Percentiles rank a stretch among this genome's conserved stretches.
Evolutionary conservation across 208 protist genomes (phyloP).

Genomic region (Acanthamoeba sp.): DNA sequence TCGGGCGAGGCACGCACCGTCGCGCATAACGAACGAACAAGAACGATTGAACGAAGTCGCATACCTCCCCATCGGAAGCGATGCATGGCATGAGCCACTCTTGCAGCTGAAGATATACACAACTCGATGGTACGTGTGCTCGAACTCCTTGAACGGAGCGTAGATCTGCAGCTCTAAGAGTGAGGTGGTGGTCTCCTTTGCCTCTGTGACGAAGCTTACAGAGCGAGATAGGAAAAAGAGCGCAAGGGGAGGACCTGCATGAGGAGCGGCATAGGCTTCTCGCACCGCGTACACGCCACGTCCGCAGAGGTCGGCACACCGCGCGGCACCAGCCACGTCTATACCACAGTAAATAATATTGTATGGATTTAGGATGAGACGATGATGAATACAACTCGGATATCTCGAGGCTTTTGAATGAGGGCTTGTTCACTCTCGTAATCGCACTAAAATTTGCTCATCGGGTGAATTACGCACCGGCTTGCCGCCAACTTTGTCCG

Average conservation of each 20-base stretch:
- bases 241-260: background rate
- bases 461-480: slow-evolving; percentile 21
- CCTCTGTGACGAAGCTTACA: too few relatives aligned
- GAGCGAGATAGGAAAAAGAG: too few relatives aligned
- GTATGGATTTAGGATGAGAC: too few relatives aligned
- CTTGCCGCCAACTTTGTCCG: slow-evolving; percentile 49
- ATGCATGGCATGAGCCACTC: slow-evolving; percentile 30
- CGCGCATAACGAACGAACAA: too few relatives aligned
- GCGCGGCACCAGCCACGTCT: slow-evolving; percentile 21
- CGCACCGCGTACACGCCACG: background rate
- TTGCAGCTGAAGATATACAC: slow-evolving; percentile 47
- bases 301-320: background rate
- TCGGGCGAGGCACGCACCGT: too few relatives aligned
- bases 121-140: slow-evolving; percentile 19
- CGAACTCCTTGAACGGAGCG: slow-evolving; percentile 46
- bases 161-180: background rate
- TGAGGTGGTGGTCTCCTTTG: too few relatives aligned
- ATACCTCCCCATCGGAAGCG: background rate
- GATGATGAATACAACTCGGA: too few relatives aligned
- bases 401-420: too few relatives aligned
- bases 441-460: too few relatives aligned
- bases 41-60: too few relatives aligned
- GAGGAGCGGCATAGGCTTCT: slow-evolving; percentile 9
- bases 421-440: too few relatives aligned
- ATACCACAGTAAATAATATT: background rate